Evolutionary conservation across 176 grass and related monocot genomes (phyloP).

Genomic region (Ensete glaucum): DNA sequence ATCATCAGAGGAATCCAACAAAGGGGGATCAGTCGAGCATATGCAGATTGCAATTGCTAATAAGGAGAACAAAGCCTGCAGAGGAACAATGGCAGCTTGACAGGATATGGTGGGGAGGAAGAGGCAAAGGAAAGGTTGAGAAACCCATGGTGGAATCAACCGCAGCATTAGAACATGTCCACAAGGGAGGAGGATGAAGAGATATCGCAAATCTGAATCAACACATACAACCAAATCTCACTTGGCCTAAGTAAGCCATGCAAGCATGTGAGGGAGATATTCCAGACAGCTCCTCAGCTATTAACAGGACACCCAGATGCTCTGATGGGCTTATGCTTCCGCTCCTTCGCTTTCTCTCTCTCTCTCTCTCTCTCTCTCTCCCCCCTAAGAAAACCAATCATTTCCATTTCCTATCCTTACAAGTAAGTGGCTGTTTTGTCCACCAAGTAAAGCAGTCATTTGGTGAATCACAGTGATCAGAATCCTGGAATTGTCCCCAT

Average conservation of each 20-base stretch:
- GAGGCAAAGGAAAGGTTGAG: background rate
- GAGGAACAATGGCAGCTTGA: background rate
- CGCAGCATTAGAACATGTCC: background rate
- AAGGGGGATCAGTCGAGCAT: background rate
- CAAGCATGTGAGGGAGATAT: constrained; percentile 16
- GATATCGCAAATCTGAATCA: background rate
- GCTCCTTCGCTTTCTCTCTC: background rate
- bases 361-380: background rate
- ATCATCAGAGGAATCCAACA: background rate
- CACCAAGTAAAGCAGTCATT: background rate
- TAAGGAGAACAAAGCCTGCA: background rate
- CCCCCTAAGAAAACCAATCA: background rate
- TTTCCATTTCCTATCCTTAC: constrained; percentile 1
- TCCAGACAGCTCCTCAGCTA: background rate
- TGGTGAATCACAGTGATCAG: background rate
- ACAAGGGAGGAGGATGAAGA: background rate
- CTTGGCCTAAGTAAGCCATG: constrained; percentile 3
- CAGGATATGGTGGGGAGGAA: background rate
- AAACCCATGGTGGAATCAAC: background rate
- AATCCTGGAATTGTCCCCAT: constrained; percentile 11
- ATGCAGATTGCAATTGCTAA: background rate
- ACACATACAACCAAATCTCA: constrained; percentile 6
- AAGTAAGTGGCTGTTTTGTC: background rate
- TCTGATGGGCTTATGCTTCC: background rate
- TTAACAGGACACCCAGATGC: constrained; percentile 1